Conservation (phyloP, 805 yeast genomes). For the Naumovozyma castellii region DNA sequence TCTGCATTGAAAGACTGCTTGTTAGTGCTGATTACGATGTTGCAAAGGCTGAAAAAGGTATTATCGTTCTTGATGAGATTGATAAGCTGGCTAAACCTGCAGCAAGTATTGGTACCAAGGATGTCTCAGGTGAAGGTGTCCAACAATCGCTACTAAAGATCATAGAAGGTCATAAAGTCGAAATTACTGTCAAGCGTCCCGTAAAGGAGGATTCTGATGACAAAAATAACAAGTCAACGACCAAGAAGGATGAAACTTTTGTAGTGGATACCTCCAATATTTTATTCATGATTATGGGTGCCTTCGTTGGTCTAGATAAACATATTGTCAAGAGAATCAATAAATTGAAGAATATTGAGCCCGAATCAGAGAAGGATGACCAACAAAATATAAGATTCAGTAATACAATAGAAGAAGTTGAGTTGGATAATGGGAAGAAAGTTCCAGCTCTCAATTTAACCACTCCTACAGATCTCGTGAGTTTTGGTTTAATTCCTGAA, state of each 20-base stretch:
- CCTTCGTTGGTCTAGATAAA: slow-evolving; percentile 49
- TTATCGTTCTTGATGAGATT: slow-evolving; percentile 50
- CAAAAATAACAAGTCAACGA: slow-evolving; percentile 25
- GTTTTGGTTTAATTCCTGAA: slow-evolving; percentile 52
- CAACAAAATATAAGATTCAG: slow-evolving; percentile 11
- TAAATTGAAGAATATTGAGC: slow-evolving; percentile 16
- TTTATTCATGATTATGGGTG: slow-evolving; percentile 50
- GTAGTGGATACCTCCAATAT: slow-evolving; percentile 48
- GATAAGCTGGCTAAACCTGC: slow-evolving; percentile 47
- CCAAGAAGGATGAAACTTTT: slow-evolving; percentile 35
- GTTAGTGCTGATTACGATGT: slow-evolving; percentile 44
- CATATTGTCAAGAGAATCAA: slow-evolving; percentile 36
- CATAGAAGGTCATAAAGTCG: slow-evolving; percentile 47
- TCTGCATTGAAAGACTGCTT: slow-evolving; percentile 44
- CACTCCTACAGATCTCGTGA: slow-evolving; percentile 41
- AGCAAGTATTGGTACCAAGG: slow-evolving; percentile 40
- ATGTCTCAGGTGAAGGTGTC: slow-evolving; percentile 57
- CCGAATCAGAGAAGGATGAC: slow-evolving; percentile 4
- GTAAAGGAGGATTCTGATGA: slow-evolving; percentile 21
- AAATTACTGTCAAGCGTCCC: slow-evolving; percentile 38
- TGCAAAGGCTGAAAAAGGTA: slow-evolving; percentile 45
- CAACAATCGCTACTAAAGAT: slow-evolving; percentile 51
- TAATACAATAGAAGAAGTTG: slow-evolving; percentile 30
- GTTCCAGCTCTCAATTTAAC: slow-evolving; percentile 38
- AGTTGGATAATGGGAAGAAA: slow-evolving; percentile 30